Evolutionary conservation across 306 rosid species (phyloP), one percentile per base, ranked within the genome.

Genomic region (Acacia acuminata): DNA sequence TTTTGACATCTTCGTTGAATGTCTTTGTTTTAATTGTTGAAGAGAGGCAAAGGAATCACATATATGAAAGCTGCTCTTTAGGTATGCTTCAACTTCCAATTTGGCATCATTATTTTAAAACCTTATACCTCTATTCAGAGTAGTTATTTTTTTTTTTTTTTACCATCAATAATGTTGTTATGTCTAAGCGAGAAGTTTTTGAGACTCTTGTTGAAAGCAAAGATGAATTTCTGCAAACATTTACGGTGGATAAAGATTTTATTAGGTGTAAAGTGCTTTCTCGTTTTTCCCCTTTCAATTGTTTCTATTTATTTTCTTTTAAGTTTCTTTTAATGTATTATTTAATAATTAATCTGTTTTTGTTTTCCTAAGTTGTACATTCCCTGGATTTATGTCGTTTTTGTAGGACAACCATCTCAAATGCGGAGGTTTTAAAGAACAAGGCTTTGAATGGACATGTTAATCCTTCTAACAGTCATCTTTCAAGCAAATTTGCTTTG

Each of bases 181-280:
- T n/a, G n/a, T n/a, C n/a, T n/a, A 27, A 82, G 25, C 25, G 99
- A 86, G 87, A 80, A 86, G 92, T 65, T 96, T 96, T 64, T 22
- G 92, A 85, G 88, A 96, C 99, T 72, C 93, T 94, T 66, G 87
- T 96, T 77, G 97, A 92, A 80, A 91, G 85, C 83, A 87, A 88
- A 73, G 97, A 92, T 68, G 97, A 91, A 80, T 96, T 96, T 86
- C 89, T 94, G 75, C 87, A 88, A 74, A 91, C 90, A 10, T 90
- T 85, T 87, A 86, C 87, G 17, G 56, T 76, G 1, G 92, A 92
- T 71, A 83, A 70, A 12, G 81, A 90, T 83, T 90, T 86, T 74
- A 79, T 93, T 60, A 85, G 97, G 98, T 94, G 88, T 25, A 42
- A 13, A 38, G 1, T 70, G 20, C 38, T 71, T 38, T 71, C 15